Base-by-base conservation (phyloP, 257 asterid genomes). In the Linaria vulgaris region DNA sequence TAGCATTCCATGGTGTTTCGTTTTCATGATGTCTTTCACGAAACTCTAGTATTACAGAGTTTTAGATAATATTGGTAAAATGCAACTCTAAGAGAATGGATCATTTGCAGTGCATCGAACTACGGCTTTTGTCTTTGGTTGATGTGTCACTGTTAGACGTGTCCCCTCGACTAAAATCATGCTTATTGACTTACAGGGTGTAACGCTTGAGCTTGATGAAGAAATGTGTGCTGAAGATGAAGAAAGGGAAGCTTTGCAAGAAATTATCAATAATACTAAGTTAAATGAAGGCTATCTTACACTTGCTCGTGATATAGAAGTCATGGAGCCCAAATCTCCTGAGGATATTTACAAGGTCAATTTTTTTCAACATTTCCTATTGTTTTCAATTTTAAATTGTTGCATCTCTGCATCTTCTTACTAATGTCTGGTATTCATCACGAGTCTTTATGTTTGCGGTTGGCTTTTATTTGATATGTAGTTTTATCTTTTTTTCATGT, bases 251-350 rank as follows among this genome's bases (percentile, higher is more conserved):
- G 85, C 73, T 30, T 69, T 94, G 67, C 96, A 90, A 74, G 94
- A 82, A 51, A 80, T 85, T 24, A 78, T 94, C 74, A 85, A 84
- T 73, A 94, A 87, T 69, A 21, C 82, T 15, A 89, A 90, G 80
- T 69, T 90, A 77, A 94, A 72, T 77, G 97, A 94, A 76, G 97
- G 99, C 46, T 94, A 79, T 78, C 96, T 94, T 67, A 80, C 97
- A 21, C 96, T 94, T 77, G 99, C 97, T 62, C 96, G 99, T 45
- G 99, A 94, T 77, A 85, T 94, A 54, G 99, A 90, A 76, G 99
- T 94, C 62, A 94, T 90, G 97, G 99, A 94, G 77, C 85, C 99
- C 52, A 94, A 90, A 79, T 85, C 96, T 66, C 99, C 97, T 3
- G 99, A 90, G 44, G 99, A 94, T 63, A 87, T 94, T 46, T 94